A percentile compares a stretch with the other conserved stretches of the same genome.
Conservation (phyloP, 2,329 filamentous ascomycete genomes). For the Fusarium pilosicola region DNA sequence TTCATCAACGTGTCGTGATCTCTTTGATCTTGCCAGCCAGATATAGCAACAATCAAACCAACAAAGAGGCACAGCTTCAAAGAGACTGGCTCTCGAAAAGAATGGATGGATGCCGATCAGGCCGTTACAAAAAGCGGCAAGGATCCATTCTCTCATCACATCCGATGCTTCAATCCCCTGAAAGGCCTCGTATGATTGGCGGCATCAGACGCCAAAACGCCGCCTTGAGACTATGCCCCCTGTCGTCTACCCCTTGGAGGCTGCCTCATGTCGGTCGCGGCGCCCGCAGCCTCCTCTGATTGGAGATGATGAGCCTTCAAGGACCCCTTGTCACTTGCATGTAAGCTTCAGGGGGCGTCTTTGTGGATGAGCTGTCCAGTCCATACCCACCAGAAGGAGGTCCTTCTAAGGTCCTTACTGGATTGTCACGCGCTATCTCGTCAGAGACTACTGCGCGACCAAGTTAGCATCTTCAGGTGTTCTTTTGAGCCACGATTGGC, state of each 20-base stretch:
- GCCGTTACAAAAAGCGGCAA: conserved; percentile 40
- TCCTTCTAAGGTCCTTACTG: conserved; percentile 36
- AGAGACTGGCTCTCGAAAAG: conserved; percentile 17
- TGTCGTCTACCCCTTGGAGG: conserved; percentile 29
- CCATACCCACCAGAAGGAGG: conserved; percentile 30
- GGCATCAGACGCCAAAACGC: conserved; percentile 37
- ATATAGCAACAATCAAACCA: conserved; percentile 21
- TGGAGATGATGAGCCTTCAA: conserved; percentile 23
- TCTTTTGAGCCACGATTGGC: conserved; percentile 34
- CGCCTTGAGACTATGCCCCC: conserved; percentile 26
- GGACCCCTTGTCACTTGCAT: conserved; percentile 29
- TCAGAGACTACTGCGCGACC: conserved; percentile 38
- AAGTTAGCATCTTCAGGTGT: conserved; percentile 35
- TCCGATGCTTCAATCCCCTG: conserved; percentile 37
- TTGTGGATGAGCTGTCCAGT: conserved; percentile 31
- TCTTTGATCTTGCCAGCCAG: conserved; percentile 12
- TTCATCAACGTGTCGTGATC: conserved; percentile 22
- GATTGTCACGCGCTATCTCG: conserved; percentile 40
- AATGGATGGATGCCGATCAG: conserved; percentile 36
- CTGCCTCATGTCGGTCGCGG: conserved; percentile 37
- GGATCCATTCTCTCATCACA: conserved; percentile 34
- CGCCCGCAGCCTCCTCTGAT: conserved; percentile 39
- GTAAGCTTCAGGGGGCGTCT: conserved; percentile 20
- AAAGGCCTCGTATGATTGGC: conserved; percentile 38
- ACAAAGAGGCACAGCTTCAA: conserved; percentile 25